Conservation (phyloP, 2,329 filamentous ascomycete species). For the Dactylellina parvicollis region DNA sequence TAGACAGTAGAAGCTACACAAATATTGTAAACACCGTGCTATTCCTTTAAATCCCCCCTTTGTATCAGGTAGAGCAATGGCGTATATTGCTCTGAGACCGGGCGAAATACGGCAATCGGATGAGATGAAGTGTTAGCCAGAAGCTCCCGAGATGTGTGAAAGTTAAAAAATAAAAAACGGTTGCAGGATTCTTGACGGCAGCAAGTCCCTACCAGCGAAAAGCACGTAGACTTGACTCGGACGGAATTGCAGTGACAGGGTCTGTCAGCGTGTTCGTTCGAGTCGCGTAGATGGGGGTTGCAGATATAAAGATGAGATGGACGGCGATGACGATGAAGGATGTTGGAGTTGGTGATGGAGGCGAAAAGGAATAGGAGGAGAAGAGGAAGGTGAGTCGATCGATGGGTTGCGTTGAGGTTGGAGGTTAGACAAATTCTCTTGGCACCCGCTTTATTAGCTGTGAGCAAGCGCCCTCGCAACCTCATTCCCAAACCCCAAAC, state of each 20-base stretch:
- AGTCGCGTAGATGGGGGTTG: background rate
- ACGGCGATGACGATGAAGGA: background rate
- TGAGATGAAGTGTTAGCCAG: constrained; percentile 36
- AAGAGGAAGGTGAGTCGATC: constrained; percentile 2
- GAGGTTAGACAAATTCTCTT: constrained; percentile 22
- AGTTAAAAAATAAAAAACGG: constrained; percentile 7
- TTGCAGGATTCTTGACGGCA: constrained; percentile 41
- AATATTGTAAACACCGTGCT: background rate
- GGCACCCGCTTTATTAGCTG: constrained; percentile 40
- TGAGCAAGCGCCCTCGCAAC: constrained; percentile 32
- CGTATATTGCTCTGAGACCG: constrained; percentile 24
- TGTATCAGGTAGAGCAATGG: constrained; percentile 14
- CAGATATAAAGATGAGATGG: constrained; percentile 4
- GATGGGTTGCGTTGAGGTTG: constrained; percentile 41
- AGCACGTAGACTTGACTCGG: constrained; percentile 47
- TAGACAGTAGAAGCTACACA: constrained; percentile 2
- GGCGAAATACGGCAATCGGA: background rate
- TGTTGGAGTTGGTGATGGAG: background rate
- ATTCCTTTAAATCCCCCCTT: constrained; percentile 4
- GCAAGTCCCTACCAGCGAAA: constrained; percentile 52
- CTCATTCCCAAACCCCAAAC: constrained; percentile 13
- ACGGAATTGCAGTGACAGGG: constrained; percentile 7
- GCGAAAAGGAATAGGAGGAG: constrained; percentile 20
- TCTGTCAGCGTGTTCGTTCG: constrained; percentile 18
- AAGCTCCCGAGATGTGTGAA: constrained; percentile 29